A percentile compares a stretch with the other conserved stretches of the same genome.
phyloP scores from a whole-genome alignment of 257 asterid genomes.

The Lycium barbarum region DNA sequence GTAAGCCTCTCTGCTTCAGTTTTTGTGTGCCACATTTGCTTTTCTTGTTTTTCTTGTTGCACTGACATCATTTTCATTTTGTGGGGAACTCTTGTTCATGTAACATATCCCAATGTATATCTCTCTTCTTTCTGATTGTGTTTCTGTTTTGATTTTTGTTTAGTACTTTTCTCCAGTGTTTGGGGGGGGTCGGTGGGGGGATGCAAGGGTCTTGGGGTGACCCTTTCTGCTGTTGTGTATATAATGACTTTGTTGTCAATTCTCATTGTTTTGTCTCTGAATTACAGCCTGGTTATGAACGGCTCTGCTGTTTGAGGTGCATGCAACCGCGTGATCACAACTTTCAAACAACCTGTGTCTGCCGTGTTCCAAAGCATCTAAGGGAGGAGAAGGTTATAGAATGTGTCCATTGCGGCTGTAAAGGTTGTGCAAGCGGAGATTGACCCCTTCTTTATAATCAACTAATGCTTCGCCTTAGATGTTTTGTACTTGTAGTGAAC shows the following conservation, averaged over 20 bases:
- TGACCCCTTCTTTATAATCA: slow-evolving; percentile 39
- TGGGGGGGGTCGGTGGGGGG: neutral
- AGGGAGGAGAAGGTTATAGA: slow-evolving; percentile 93
- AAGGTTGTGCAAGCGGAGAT: slow-evolving; percentile 94
- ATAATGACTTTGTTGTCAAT: neutral
- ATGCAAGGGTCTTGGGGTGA: neutral
- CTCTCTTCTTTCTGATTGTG: slow-evolving; percentile 6
- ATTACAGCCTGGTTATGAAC: slow-evolving; percentile 91
- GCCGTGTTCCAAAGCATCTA: slow-evolving; percentile 90
- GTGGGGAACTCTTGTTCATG: neutral
- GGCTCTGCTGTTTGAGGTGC: slow-evolving; percentile 93
- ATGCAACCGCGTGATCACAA: slow-evolving; percentile 95
- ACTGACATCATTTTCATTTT: neutral
- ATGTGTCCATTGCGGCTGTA: slow-evolving; percentile 90
- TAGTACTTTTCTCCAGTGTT: neutral
- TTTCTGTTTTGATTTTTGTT: neutral
- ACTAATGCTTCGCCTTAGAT: neutral
- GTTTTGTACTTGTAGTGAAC: slow-evolving; percentile 3
- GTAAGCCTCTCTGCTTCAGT: slow-evolving; percentile 34
- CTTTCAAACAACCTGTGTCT: slow-evolving; percentile 84
- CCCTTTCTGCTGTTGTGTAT: neutral
- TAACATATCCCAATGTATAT: neutral
- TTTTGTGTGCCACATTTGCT: neutral
- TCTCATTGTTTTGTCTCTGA: slow-evolving; percentile 32
- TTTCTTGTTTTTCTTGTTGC: neutral